Evolutionary conservation across 1,139 yeast species (phyloP).

Genomic region (Kodamaea plutei): DNA sequence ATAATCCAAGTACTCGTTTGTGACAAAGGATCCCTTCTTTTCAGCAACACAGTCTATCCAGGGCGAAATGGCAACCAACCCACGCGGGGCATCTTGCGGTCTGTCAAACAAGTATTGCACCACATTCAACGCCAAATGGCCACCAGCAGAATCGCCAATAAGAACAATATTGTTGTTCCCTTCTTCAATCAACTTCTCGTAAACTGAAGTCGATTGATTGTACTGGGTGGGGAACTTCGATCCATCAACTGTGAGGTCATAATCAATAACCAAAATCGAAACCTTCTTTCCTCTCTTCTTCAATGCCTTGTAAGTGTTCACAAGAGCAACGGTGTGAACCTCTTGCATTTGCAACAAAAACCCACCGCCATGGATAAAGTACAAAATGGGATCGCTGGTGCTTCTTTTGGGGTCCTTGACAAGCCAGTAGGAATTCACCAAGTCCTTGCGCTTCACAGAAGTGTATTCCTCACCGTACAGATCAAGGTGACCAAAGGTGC

Average conservation of each 20-base stretch:
- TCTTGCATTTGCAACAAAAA: slow-evolving; percentile 26
- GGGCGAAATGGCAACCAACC: slow-evolving; percentile 34
- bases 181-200: slow-evolving; percentile 23
- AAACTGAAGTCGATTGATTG: slow-evolving; percentile 29
- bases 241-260: slow-evolving; percentile 26
- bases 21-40: neutral
- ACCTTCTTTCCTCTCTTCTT: slow-evolving; percentile 21
- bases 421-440: slow-evolving; percentile 34
- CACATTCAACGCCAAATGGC: slow-evolving; percentile 30
- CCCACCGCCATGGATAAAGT: slow-evolving; percentile 46
- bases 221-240: slow-evolving; percentile 31
- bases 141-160: slow-evolving; percentile 44
- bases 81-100: slow-evolving; percentile 23
- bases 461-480: slow-evolving; percentile 31
- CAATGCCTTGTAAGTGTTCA: slow-evolving; percentile 27
- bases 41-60: slow-evolving; percentile 27
- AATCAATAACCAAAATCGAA: slow-evolving; percentile 36
- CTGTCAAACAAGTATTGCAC: slow-evolving; percentile 23
- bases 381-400: slow-evolving; percentile 32
- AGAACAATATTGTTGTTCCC: slow-evolving; percentile 30
- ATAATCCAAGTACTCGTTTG: slow-evolving; percentile 13
- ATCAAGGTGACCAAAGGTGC: slow-evolving; percentile 12
- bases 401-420: slow-evolving; percentile 25
- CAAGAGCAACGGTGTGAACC: slow-evolving; percentile 26
- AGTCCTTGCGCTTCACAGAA: neutral